Evolutionary conservation across 495 filamentous ascomycete genomes (phyloP).

Genomic region (Xylaria longipes): DNA sequence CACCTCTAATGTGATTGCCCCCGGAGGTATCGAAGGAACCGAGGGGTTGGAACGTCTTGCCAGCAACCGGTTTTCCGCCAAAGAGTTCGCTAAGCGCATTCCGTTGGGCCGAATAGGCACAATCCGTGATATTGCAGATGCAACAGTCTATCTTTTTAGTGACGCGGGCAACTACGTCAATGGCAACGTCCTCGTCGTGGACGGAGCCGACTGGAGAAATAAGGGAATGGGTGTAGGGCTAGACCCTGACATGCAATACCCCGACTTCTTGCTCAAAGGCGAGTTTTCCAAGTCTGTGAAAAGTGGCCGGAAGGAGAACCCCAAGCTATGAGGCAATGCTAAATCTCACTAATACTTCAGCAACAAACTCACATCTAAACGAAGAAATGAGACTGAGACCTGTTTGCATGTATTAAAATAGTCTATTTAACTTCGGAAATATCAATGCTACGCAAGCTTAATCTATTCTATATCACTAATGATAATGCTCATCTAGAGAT

Average conservation of each 20-base stretch:
- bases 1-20: conserved; percentile 87
- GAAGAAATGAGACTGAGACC: background rate
- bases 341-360: background rate
- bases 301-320: conserved; percentile 44
- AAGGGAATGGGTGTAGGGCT: conserved; percentile 52
- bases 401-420: background rate
- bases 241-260: conserved; percentile 52
- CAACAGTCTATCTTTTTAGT: conserved; percentile 85
- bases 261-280: conserved; percentile 50
- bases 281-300: conserved; percentile 52
- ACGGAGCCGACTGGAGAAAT: conserved; percentile 75
- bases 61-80: conserved; percentile 44
- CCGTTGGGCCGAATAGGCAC: conserved; percentile 80
- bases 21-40: conserved; percentile 75
- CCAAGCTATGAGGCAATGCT: conserved; percentile 44
- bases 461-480: background rate
- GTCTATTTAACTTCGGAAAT: background rate
- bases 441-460: background rate
- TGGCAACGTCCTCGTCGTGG: conserved; percentile 78
- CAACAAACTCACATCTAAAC: background rate
- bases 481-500: background rate
- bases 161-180: conserved; percentile 85
- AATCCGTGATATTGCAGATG: conserved; percentile 89
- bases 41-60: conserved; percentile 65
- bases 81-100: conserved; percentile 44